A percentile compares a stretch with the other conserved stretches of the same genome.
Conservation (phyloP, 2,329 filamentous ascomycete species). For the Fusarium domesticum region DNA sequence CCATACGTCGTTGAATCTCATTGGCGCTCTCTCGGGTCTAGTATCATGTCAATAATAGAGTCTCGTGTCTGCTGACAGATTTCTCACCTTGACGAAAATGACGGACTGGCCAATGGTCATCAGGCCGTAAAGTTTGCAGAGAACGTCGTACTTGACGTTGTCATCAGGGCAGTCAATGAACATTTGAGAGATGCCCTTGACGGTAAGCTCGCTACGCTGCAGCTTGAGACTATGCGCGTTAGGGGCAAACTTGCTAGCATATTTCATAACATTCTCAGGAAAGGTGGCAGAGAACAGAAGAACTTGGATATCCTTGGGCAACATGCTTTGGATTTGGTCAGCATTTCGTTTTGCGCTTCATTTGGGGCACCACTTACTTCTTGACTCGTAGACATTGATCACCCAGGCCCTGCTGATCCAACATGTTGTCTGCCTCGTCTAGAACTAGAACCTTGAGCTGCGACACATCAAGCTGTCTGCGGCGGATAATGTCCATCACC, state of each 20-base stretch:
- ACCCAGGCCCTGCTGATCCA: constrained; percentile 90
- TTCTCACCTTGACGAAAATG: constrained; percentile 84
- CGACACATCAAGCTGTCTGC: constrained; percentile 68
- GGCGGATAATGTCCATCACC: constrained; percentile 80
- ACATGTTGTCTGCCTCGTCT: constrained; percentile 98
- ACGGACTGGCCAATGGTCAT: constrained; percentile 97
- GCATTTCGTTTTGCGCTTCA: constrained; percentile 7
- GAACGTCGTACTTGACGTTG: constrained; percentile 78
- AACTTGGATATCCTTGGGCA: constrained; percentile 75
- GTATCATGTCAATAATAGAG: constrained; percentile 13
- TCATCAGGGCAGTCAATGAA: constrained; percentile 90
- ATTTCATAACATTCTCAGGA: constrained; percentile 79
- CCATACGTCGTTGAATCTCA: constrained; percentile 83
- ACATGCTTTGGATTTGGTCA: constrained; percentile 52
- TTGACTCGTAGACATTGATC: constrained; percentile 94
- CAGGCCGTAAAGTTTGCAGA: constrained; percentile 90
- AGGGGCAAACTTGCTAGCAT: constrained; percentile 81
- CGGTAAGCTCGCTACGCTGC: constrained; percentile 86
- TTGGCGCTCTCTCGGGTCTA: constrained; percentile 82
- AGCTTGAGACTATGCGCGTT: constrained; percentile 83
- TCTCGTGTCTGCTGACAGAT: neutral
- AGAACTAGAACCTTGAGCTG: constrained; percentile 80
- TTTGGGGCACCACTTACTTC: constrained; percentile 48
- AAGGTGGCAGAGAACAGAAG: constrained; percentile 95
- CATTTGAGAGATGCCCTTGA: constrained; percentile 96